Evolutionary conservation across 2,329 filamentous ascomycete genomes (phyloP).

Genomic region (Colletotrichum cereale): DNA sequence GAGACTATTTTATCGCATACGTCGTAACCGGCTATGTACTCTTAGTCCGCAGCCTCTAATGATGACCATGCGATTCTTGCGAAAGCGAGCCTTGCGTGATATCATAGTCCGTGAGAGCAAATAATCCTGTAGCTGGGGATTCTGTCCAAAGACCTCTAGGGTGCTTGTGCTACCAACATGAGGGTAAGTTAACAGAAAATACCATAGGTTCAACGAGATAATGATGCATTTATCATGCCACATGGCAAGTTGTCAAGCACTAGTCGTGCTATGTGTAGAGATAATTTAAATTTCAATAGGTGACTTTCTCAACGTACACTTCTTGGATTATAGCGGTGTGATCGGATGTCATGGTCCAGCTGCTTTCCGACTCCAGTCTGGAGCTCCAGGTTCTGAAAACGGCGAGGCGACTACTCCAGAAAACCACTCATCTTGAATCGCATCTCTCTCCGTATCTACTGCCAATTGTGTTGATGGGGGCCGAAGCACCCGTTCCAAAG

Average conservation of each 20-base stretch:
- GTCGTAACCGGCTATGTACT: neutral
- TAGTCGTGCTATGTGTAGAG: no score
- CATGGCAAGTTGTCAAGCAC: no score
- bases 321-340: neutral
- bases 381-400: neutral
- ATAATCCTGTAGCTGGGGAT: neutral
- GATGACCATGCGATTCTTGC: neutral
- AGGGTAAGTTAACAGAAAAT: neutral
- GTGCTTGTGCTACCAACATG: neutral
- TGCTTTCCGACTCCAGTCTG: neutral
- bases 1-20: neutral
- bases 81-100: neutral
- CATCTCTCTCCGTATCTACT: neutral
- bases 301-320: neutral
- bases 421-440: neutral
- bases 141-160: no score
- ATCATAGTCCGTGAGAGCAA: neutral
- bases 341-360: neutral
- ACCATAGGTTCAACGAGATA: no score
- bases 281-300: neutral
- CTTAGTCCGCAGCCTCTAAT: neutral
- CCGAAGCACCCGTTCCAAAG: slow-evolving; percentile 1
- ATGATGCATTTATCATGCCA: no score
- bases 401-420: neutral
- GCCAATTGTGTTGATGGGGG: neutral